Conservation (phyloP, 2,329 filamentous ascomycete species). For the Zasmidium cellare region DNA sequence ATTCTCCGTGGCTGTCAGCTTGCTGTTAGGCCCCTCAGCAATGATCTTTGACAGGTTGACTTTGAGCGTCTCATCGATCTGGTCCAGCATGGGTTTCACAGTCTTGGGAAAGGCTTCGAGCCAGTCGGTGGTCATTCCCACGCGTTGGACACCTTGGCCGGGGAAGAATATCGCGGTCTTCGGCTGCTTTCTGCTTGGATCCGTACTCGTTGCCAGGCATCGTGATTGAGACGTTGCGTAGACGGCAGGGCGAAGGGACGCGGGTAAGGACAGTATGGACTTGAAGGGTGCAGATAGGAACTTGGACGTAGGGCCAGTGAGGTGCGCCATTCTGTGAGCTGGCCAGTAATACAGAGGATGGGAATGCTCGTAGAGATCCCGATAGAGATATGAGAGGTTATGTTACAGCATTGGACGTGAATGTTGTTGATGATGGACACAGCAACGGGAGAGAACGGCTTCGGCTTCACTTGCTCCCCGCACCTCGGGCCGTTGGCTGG, state of each 20-base stretch:
- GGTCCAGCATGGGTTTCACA: constrained; percentile 73
- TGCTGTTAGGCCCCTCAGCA: constrained; percentile 72
- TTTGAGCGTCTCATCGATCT: constrained; percentile 77
- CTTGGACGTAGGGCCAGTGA: constrained; percentile 10
- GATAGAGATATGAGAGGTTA: too few species aligned
- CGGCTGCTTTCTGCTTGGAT: constrained; percentile 24
- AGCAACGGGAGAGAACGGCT: neutral
- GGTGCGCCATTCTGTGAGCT: constrained; percentile 10
- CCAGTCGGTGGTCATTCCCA: constrained; percentile 63
- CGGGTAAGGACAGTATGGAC: constrained; percentile 28
- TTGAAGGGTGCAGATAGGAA: constrained; percentile 10
- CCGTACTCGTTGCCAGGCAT: constrained; percentile 21
- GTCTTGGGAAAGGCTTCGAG: constrained; percentile 80
- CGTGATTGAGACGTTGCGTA: constrained; percentile 25
- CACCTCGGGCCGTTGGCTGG: too few species aligned
- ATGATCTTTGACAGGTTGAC: constrained; percentile 77
- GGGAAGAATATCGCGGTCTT: constrained; percentile 42
- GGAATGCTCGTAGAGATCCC: neutral
- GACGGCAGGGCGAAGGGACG: constrained; percentile 27
- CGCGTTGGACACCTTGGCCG: constrained; percentile 39
- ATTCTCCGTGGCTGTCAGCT: constrained; percentile 78
- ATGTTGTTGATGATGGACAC: neutral
- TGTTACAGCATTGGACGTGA: too few species aligned
- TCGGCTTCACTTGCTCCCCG: neutral
- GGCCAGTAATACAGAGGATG: neutral